Percentiles rank a stretch among this genome's conserved stretches.
Conservation (phyloP, 805 yeast genomes). For the Saccharomyces kudriavzevii region DNA sequence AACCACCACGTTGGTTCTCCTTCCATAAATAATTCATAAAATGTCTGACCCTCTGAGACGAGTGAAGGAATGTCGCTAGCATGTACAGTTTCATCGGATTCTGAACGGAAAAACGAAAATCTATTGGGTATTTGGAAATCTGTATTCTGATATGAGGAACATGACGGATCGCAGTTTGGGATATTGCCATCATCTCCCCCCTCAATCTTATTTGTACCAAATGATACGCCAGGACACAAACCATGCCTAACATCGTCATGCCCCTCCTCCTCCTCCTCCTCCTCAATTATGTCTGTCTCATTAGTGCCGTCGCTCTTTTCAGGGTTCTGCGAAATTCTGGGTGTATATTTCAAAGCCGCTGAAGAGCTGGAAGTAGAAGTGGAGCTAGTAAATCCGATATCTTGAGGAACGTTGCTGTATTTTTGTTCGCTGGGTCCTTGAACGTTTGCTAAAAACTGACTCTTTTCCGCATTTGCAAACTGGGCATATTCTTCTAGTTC, state of each 20-base stretch:
- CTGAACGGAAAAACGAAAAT: slow-evolving; percentile 72
- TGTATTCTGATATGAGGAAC: slow-evolving; percentile 5
- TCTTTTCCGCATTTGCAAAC: slow-evolving; percentile 45
- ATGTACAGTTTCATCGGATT: slow-evolving; percentile 75
- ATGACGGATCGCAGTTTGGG: not conserved
- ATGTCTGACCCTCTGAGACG: slow-evolving; percentile 49
- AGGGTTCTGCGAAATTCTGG: slow-evolving; percentile 18
- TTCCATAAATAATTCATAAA: slow-evolving; percentile 55
- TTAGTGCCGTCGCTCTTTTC: not conserved
- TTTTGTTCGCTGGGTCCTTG: not conserved
- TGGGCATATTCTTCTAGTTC: slow-evolving; percentile 74
- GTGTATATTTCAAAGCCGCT: slow-evolving; percentile 57
- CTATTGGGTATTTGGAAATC: slow-evolving; percentile 49
- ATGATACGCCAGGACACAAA: slow-evolving; percentile 27
- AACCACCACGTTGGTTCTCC: slow-evolving; percentile 86
- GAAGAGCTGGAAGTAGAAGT: slow-evolving; percentile 32
- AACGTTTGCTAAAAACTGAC: slow-evolving; percentile 21
- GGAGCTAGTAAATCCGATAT: slow-evolving; percentile 13
- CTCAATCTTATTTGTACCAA: slow-evolving; percentile 32
- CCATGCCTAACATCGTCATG: not conserved
- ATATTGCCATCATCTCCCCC: slow-evolving; percentile 2
- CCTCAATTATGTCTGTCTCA: not conserved
- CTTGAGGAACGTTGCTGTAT: not conserved
- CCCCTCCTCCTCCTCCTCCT: not conserved
- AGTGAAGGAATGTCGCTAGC: slow-evolving; percentile 75